A percentile compares a stretch with the other conserved stretches of the same genome.
These are phyloP conservation scores for Aphanomyces astaci DNA, from an alignment of 352 stramenopile genomes.

Conservation along the genomic window DNA sequence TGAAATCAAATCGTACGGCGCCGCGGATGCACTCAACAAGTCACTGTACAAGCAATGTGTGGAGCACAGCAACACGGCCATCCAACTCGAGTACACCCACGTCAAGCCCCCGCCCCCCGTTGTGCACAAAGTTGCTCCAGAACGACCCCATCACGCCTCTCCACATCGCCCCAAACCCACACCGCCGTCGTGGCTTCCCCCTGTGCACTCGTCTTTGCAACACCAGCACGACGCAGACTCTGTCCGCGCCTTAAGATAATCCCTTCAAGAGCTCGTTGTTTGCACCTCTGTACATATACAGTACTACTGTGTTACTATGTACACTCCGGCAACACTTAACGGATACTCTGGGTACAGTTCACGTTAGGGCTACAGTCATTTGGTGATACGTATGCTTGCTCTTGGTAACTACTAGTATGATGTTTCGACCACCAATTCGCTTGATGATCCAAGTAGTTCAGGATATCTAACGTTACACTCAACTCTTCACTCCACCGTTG, in stretches of 20 bases:
- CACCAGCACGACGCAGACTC: background rate
- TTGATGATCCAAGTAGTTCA: too few species aligned
- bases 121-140: background rate
- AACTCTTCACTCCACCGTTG: too few species aligned
- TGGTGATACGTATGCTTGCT: too few species aligned
- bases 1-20: slow-evolving; percentile 12
- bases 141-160: background rate
- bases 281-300: too few species aligned
- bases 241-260: slow-evolving; percentile 12
- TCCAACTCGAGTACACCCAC: slow-evolving; percentile 17
- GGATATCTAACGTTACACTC: too few species aligned
- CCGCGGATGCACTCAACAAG: slow-evolving; percentile 2
- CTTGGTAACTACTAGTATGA: too few species aligned
- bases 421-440: too few species aligned
- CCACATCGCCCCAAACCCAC: background rate
- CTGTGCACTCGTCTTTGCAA: background rate
- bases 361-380: too few species aligned
- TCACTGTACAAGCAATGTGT: slow-evolving; percentile 20
- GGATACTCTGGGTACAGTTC: too few species aligned
- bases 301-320: too few species aligned
- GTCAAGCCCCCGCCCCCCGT: background rate
- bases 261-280: background rate
- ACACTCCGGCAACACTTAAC: too few species aligned
- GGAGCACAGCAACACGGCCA: slow-evolving; percentile 8
- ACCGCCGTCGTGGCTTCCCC: background rate